phyloP scores from a whole-genome alignment of 345 rosid species.

The Citrus cavaleriei region DNA sequence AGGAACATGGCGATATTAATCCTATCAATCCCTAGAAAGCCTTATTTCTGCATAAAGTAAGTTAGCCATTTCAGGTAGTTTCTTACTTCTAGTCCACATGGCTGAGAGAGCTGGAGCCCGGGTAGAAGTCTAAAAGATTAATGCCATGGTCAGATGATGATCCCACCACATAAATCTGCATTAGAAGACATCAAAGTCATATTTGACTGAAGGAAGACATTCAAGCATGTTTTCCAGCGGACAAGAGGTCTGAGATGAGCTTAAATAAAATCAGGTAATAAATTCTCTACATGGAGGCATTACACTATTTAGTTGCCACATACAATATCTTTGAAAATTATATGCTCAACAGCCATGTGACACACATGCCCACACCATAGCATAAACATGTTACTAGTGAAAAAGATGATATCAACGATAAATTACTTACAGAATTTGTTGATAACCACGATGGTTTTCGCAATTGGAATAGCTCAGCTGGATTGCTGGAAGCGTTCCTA shows the following conservation, averaged over 20 bases:
- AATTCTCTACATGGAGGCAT: neutral
- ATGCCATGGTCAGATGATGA: constrained; percentile 70
- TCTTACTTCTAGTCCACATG: constrained; percentile 77
- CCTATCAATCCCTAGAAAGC: no score
- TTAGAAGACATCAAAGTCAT: neutral
- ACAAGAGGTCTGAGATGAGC: neutral
- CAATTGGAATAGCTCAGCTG: constrained; percentile 37
- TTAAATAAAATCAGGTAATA: neutral
- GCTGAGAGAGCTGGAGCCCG: constrained; percentile 69
- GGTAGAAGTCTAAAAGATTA: constrained; percentile 87
- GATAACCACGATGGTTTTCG: constrained; percentile 88
- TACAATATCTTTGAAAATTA: neutral
- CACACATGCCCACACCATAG: neutral
- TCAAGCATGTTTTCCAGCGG: neutral
- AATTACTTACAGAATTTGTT: constrained; percentile 60
- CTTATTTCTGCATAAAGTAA: no score
- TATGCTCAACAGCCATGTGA: neutral
- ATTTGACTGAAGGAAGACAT: neutral
- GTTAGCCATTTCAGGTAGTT: neutral
- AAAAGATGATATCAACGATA: neutral
- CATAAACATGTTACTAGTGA: neutral
- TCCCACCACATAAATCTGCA: constrained; percentile 79
- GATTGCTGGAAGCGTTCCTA: constrained; percentile 46
- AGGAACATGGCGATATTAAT: no score
- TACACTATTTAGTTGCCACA: neutral